Evolutionary conservation across 495 filamentous ascomycete species (phyloP).

Genomic region (Neohortaea acidophila): DNA sequence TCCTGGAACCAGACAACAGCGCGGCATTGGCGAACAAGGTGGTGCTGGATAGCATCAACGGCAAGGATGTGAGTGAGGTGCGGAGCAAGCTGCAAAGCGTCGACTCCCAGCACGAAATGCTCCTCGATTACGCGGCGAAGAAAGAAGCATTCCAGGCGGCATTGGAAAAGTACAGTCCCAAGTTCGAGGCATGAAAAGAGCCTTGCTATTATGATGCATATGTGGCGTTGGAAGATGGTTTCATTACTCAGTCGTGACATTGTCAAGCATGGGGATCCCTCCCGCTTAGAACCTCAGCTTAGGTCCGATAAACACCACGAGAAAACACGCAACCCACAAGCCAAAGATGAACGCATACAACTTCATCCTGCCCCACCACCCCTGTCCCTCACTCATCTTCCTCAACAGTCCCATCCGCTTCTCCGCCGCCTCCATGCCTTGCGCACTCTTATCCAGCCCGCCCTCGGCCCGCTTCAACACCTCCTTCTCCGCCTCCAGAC

Average conservation of each 20-base stretch:
- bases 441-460: constrained; percentile 59
- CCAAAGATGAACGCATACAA: constrained; percentile 72
- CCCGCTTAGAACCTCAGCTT: constrained; percentile 67
- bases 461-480: constrained; percentile 52
- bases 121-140: constrained; percentile 25
- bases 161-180: constrained; percentile 25
- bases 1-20: constrained; percentile 52
- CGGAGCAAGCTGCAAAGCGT: constrained; percentile 21
- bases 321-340: constrained; percentile 54
- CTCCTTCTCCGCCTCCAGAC: constrained; percentile 55
- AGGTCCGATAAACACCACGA: constrained; percentile 66
- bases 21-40: constrained; percentile 67
- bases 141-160: constrained; percentile 27
- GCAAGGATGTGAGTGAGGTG: constrained; percentile 48
- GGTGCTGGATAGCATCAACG: constrained; percentile 60
- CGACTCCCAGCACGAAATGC: constrained; percentile 19
- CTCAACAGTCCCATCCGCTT: constrained; percentile 57
- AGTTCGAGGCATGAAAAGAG: constrained; percentile 23
- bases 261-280: too few species aligned
- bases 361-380: constrained; percentile 74
- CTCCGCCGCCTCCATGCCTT: constrained; percentile 58
- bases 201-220: constrained; percentile 2
- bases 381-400: constrained; percentile 67
- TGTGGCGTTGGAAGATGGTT: too few species aligned
- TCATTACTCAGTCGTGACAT: not conserved